These are phyloP conservation scores for Alloteropsis semialata DNA, from an alignment of 176 grass and related monocot species.

Conservation along the genomic window DNA sequence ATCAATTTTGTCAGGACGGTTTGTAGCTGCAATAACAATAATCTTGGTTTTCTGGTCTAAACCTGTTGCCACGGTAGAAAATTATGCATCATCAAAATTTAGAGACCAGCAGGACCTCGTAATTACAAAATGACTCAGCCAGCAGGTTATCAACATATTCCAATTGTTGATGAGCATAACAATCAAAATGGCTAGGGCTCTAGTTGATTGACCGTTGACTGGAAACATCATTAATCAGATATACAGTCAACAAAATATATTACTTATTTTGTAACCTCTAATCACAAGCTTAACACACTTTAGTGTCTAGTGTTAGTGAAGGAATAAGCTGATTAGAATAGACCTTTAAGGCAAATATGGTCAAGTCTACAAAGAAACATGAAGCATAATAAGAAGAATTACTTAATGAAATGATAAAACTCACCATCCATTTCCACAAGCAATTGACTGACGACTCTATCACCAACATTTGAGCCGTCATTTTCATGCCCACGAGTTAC, in stretches of 20 bases:
- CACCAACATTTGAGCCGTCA: conserved; percentile 67
- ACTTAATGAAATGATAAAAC: conserved; percentile 3
- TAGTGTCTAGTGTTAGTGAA: too few species aligned
- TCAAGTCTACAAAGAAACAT: too few species aligned
- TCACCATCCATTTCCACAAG: conserved; percentile 96
- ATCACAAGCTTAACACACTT: not conserved
- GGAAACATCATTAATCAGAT: conserved; percentile 7
- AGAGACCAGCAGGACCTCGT: not conserved
- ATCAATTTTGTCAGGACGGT: conserved; percentile 97
- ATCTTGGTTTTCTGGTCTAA: conserved; percentile 65
- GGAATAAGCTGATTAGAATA: too few species aligned
- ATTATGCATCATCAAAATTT: not conserved
- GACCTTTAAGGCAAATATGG: too few species aligned
- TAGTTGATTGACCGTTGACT: not conserved
- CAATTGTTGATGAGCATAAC: not conserved
- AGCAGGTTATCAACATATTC: not conserved
- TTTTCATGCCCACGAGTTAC: conserved; percentile 62
- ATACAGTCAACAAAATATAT: not conserved
- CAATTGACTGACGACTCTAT: conserved; percentile 84
- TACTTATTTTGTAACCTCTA: not conserved
- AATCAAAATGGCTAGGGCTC: not conserved
- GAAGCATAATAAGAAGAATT: not conserved
- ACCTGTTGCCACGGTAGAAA: conserved; percentile 51
- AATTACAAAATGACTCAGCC: not conserved
- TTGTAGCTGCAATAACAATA: conserved; percentile 92